Evolutionary conservation across 179 eudicot genomes (phyloP).

Genomic region (Heliamphora pulchella): DNA sequence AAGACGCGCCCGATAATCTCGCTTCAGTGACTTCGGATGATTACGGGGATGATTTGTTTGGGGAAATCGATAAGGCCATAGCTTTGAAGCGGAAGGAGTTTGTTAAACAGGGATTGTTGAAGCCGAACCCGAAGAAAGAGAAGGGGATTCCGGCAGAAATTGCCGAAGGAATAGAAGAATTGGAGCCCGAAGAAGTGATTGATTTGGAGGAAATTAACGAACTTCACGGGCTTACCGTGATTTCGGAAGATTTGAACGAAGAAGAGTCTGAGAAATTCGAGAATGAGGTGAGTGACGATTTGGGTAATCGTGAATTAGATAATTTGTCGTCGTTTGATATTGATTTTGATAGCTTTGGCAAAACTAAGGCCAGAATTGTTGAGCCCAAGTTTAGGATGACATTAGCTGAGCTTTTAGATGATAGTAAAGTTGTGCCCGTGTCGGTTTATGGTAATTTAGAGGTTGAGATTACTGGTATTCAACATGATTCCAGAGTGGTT

Average conservation of each 20-base stretch:
- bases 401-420: slow-evolving; percentile 87
- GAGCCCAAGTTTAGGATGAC: slow-evolving; percentile 86
- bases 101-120: slow-evolving; percentile 62
- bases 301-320: slow-evolving; percentile 24
- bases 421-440: slow-evolving; percentile 82
- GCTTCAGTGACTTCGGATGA: neutral
- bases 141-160: slow-evolving; percentile 1
- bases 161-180: slow-evolving; percentile 32
- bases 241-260: slow-evolving; percentile 27
- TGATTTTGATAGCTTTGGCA: slow-evolving; percentile 60
- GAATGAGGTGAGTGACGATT: slow-evolving; percentile 37
- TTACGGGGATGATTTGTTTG: slow-evolving; percentile 66
- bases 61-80: slow-evolving; percentile 77
- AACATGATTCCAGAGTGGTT: slow-evolving; percentile 84
- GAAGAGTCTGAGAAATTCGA: slow-evolving; percentile 31
- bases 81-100: slow-evolving; percentile 64
- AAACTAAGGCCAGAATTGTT: slow-evolving; percentile 51
- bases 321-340: slow-evolving; percentile 42
- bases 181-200: slow-evolving; percentile 63
- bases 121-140: slow-evolving; percentile 45
- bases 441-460: slow-evolving; percentile 83
- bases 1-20: slow-evolving; percentile 57
- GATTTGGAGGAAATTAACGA: slow-evolving; percentile 84
- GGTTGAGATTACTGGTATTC: slow-evolving; percentile 72
- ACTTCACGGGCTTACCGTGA: slow-evolving; percentile 43